Base-by-base conservation (phyloP, 2,329 filamentous ascomycete species). In the Pseudogymnoascus pannorum region DNA sequence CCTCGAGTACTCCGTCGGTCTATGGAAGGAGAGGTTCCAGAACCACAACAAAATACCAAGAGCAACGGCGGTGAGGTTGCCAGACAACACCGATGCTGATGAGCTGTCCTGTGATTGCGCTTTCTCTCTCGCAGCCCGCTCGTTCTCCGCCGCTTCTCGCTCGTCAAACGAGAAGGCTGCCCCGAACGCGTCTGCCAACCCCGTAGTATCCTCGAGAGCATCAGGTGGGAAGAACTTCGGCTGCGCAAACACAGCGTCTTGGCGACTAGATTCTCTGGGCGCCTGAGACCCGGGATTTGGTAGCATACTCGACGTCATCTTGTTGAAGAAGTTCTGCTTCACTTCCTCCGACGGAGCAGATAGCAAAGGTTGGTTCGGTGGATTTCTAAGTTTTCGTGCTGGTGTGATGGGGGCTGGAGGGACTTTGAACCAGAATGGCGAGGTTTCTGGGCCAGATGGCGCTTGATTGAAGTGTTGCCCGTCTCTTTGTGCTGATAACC, bases 321-420 rank as follows among this genome's bases (percentile, higher is more conserved):
- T 65, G 20, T 66, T 70, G 69, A 85, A 86, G 69, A 84, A 82
- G 60, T 79, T 79, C 24, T 79, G 75, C 64, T 79, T 77, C 60
- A 71, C 69, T 71, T 78, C 70, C 73, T 76, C 31, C 64, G 77
- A 40, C 69, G 78, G 66, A 72, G 81, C 68, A 69, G 77, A 75
- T 24, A 87, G 74, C 1, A 80, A 73, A 0, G 84, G 80, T 35
- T 79, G 76, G 63, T 81, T 83, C 4, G 81, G 80, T 1, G 86
- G 86, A 63, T 88, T 89, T 31, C 83, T 79, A 5, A 85, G 72
- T 44, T 79, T 78, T 40, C 85, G 82, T 2, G 86, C 85, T 20
- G 87, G 86, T n/a, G 80, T 82, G 12, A 80, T 82, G 12, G 89
- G 88, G 1, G 87, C 86, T 0, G 86, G 79, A 3, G 89, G 89